These are phyloP conservation scores for Silene coronaria DNA, from an alignment of 179 eudicot genomes.

Conservation along the genomic window DNA sequence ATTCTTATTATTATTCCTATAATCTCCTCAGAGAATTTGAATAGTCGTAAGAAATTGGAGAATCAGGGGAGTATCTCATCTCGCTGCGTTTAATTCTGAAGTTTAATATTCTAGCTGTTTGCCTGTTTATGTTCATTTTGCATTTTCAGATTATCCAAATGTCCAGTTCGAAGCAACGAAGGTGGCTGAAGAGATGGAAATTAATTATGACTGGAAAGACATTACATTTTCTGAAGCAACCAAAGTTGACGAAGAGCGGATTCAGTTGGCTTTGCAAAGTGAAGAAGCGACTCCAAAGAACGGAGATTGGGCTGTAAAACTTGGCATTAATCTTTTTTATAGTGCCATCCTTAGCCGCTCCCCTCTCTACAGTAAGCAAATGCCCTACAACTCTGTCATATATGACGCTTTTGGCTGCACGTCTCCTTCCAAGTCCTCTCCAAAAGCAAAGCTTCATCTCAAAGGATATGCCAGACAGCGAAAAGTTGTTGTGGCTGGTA, in stretches of 20 bases:
- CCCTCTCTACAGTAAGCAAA: conserved; percentile 93
- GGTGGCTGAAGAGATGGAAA: conserved; percentile 71
- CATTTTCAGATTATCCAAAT: conserved; percentile 80
- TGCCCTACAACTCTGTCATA: conserved; percentile 79
- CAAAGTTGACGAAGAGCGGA: conserved; percentile 59
- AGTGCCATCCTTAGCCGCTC: conserved; percentile 89
- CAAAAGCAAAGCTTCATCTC: conserved; percentile 29
- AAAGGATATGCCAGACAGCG: conserved; percentile 58
- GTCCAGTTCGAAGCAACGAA: conserved; percentile 68
- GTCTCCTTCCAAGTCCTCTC: conserved; percentile 35
- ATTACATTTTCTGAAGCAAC: conserved; percentile 53
- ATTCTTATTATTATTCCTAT: no score
- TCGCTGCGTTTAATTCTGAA: background rate
- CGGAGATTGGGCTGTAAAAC: conserved; percentile 91
- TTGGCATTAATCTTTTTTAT: conserved; percentile 83
- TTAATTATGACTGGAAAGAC: conserved; percentile 54
- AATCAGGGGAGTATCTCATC: no score
- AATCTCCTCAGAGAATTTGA: no score
- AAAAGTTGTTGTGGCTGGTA: conserved; percentile 70
- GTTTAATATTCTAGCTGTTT: background rate
- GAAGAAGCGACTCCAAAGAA: conserved; percentile 74
- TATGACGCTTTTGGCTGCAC: conserved; percentile 75
- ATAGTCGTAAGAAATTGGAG: no score
- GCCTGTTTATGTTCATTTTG: conserved; percentile 1
- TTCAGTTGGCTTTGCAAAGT: conserved; percentile 58